These are phyloP conservation scores for Furcasterigmium furcatum DNA, from an alignment of 2,329 filamentous ascomycete genomes.

Conservation along the genomic window DNA sequence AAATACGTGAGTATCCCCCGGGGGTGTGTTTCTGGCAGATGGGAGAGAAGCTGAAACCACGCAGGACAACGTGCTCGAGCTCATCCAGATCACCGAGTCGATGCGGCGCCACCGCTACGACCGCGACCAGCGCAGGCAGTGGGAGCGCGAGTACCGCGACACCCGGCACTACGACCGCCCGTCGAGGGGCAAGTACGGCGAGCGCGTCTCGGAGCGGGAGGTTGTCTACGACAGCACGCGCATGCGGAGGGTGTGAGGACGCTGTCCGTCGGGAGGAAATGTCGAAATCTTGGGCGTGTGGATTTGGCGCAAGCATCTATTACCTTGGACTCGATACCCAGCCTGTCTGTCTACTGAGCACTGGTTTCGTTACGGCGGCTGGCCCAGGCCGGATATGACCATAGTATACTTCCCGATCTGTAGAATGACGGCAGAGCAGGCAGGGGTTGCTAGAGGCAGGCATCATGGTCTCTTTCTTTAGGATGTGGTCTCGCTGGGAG, in stretches of 20 bases:
- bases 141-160: conserved; percentile 55
- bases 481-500: background rate
- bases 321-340: background rate
- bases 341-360: background rate
- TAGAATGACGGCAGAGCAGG: too few species aligned
- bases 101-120: conserved; percentile 65
- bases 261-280: too few species aligned
- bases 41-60: conserved; percentile 24
- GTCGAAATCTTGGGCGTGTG: too few species aligned
- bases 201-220: conserved; percentile 65
- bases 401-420: background rate
- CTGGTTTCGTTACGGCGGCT: too few species aligned
- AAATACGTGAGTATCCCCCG: conserved; percentile 68
- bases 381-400: background rate
- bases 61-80: conserved; percentile 81
- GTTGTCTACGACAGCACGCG: conserved; percentile 55
- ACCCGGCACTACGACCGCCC: conserved; percentile 20
- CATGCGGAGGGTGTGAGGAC: background rate
- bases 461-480: background rate
- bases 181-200: conserved; percentile 46
- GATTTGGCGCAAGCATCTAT: too few species aligned
- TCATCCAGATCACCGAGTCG: conserved; percentile 79
- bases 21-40: background rate
- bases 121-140: conserved; percentile 50
- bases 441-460: too few species aligned